Evolutionary conservation across 192 early-diverging fungal genomes (phyloP).

Genomic region (Linnemannia exigua): DNA sequence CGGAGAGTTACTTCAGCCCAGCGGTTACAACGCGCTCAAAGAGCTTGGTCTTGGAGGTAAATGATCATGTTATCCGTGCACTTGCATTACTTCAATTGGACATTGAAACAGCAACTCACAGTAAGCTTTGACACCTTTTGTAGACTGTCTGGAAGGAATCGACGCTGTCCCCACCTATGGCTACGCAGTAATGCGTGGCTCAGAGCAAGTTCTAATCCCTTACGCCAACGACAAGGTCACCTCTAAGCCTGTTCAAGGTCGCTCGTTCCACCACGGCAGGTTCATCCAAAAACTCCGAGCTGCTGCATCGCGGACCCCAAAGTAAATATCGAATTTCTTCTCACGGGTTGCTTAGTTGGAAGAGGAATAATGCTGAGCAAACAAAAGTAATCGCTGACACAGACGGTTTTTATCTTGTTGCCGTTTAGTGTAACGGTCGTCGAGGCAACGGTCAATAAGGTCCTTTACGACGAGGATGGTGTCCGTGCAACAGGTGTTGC

Average conservation of each 20-base stretch:
- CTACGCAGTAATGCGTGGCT: constrained; percentile 81
- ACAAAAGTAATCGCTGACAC: background rate
- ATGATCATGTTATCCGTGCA: constrained; percentile 58
- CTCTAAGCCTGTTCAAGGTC: constrained; percentile 68
- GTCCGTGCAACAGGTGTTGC: constrained; percentile 71
- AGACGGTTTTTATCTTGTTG: background rate
- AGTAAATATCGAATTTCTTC: constrained; percentile 57
- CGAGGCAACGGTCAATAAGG: constrained; percentile 79
- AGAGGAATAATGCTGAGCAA: background rate
- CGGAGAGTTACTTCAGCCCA: constrained; percentile 95
- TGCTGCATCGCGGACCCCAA: constrained; percentile 64
- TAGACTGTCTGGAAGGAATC: constrained; percentile 85
- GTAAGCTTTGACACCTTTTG: constrained; percentile 67
- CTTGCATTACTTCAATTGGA: background rate
- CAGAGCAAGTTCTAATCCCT: constrained; percentile 73
- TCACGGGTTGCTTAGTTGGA: background rate
- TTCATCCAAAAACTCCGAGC: constrained; percentile 89
- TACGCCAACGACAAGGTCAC: constrained; percentile 61
- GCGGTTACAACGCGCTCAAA: constrained; percentile 86
- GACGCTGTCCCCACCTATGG: constrained; percentile 85
- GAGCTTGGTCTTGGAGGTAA: constrained; percentile 85
- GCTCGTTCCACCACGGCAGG: constrained; percentile 93
- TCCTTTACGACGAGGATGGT: constrained; percentile 65
- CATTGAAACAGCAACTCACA: constrained; percentile 66
- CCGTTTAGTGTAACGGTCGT: constrained; percentile 73